phyloP scores from a whole-genome alignment of 345 rosid species.

The Rhizophora mangle region DNA sequence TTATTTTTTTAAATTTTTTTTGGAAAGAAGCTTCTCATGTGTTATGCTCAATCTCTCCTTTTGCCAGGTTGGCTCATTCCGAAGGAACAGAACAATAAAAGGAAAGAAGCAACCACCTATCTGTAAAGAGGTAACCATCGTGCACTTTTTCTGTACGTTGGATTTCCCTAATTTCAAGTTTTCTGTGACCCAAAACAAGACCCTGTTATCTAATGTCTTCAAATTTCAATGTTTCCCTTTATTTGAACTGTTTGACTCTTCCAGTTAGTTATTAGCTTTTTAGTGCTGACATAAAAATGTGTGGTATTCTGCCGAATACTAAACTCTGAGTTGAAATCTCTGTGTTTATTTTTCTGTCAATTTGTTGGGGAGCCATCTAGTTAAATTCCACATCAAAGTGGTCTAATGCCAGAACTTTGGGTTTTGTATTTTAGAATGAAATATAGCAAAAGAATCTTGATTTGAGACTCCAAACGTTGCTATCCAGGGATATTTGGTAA shows the following conservation, averaged over 20 bases:
- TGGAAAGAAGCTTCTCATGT: constrained; percentile 5
- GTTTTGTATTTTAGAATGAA: no score
- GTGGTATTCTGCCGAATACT: no score
- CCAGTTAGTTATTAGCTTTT: neutral
- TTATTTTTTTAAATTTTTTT: neutral
- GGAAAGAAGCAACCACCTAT: constrained; percentile 69
- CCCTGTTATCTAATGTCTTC: neutral
- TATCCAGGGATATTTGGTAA: no score
- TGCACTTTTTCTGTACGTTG: neutral
- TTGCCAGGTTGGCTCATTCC: constrained; percentile 72
- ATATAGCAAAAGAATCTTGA: no score
- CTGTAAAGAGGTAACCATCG: constrained; percentile 62
- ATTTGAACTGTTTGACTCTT: neutral
- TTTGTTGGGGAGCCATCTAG: no score
- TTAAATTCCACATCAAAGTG: no score
- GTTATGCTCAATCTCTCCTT: constrained; percentile 10
- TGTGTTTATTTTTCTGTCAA: neutral
- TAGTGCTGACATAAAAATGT: no score
- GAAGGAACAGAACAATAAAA: constrained; percentile 67
- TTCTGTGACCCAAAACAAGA: no score
- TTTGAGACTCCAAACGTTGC: no score
- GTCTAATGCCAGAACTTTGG: no score
- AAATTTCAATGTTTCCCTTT: constrained; percentile 5
- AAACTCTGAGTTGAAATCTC: no score
- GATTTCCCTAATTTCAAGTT: neutral